phyloP scores from a whole-genome alignment of 2,329 filamentous ascomycete species.

The Fusarium redolens region DNA sequence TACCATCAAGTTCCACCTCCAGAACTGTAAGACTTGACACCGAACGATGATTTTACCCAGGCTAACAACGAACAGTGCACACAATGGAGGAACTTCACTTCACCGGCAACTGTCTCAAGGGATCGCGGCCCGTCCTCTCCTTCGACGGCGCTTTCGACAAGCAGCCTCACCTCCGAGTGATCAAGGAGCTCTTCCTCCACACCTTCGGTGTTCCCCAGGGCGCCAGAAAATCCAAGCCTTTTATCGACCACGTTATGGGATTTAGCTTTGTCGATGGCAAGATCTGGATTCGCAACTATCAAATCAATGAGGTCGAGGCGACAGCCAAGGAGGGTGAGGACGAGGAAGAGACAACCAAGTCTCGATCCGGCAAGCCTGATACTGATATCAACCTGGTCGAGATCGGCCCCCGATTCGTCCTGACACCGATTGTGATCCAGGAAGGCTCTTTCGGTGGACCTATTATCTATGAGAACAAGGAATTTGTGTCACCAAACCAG shows the following conservation, averaged over 20 bases:
- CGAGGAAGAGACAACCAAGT: constrained; percentile 58
- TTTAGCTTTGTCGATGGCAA: constrained; percentile 93
- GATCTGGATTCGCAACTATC: constrained; percentile 96
- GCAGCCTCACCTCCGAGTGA: constrained; percentile 80
- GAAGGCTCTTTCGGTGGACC: constrained; percentile 96
- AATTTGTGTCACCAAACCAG: constrained; percentile 97
- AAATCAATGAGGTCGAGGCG: constrained; percentile 86
- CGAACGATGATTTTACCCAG: neutral
- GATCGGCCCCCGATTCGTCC: constrained; percentile 91
- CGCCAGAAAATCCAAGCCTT: constrained; percentile 91
- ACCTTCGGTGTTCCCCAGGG: constrained; percentile 92
- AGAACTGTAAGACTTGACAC: constrained; percentile 68
- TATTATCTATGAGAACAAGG: constrained; percentile 97
- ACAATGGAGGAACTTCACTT: constrained; percentile 98
- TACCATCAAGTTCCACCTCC: constrained; percentile 76
- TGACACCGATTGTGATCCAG: constrained; percentile 94
- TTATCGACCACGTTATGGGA: constrained; percentile 93
- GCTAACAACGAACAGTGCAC: constrained; percentile 70
- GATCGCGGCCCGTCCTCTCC: constrained; percentile 87
- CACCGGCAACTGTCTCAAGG: constrained; percentile 95
- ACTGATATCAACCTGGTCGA: constrained; percentile 88
- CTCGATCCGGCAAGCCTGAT: constrained; percentile 57
- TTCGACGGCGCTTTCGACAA: constrained; percentile 90
- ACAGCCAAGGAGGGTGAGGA: constrained; percentile 55
- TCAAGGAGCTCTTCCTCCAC: constrained; percentile 91